Evolutionary conservation across 1,284 basidiomycete genomes (phyloP).

Genomic region (Cryptococcus sp.): DNA sequence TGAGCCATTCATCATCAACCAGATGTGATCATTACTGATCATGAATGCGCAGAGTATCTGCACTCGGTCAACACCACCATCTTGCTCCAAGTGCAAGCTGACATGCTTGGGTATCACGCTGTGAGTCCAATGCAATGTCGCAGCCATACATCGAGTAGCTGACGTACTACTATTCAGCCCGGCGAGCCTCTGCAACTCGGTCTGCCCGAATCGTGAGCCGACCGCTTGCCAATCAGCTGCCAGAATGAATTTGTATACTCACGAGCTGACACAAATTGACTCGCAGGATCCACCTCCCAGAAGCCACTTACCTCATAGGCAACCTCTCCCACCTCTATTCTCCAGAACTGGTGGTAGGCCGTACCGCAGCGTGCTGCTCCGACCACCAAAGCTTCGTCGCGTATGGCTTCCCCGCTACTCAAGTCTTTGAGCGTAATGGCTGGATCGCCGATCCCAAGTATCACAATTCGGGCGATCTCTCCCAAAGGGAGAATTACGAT

Average conservation of each 20-base stretch:
- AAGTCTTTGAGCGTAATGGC: slow-evolving; percentile 69
- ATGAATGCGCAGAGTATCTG: slow-evolving; percentile 24
- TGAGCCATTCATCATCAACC: slow-evolving; percentile 23
- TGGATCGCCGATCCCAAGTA: slow-evolving; percentile 77
- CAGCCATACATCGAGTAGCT: not conserved
- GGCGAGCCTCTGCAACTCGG: slow-evolving; percentile 76
- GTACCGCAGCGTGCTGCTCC: slow-evolving; percentile 75
- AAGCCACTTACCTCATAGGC: slow-evolving; percentile 70
- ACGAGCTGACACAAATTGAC: not conserved
- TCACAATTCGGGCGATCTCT: slow-evolving; percentile 67
- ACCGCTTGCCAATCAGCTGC: not conserved
- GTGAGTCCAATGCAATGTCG: slow-evolving; percentile 23
- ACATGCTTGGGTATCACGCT: slow-evolving; percentile 78
- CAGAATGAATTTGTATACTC: not conserved
- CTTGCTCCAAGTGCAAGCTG: slow-evolving; percentile 79
- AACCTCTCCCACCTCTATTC: slow-evolving; percentile 70
- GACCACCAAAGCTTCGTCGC: slow-evolving; percentile 79
- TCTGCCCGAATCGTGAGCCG: slow-evolving; percentile 58
- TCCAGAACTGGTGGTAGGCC: slow-evolving; percentile 77
- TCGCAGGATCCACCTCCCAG: slow-evolving; percentile 70
- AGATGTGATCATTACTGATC: not conserved
- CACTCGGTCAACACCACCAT: slow-evolving; percentile 62
- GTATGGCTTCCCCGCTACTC: slow-evolving; percentile 77
- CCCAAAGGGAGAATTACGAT: slow-evolving; percentile 73
- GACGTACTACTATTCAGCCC: slow-evolving; percentile 48